Base-by-base conservation (phyloP, 352 stramenopile species). In the Phytopythium oedochilum region DNA sequence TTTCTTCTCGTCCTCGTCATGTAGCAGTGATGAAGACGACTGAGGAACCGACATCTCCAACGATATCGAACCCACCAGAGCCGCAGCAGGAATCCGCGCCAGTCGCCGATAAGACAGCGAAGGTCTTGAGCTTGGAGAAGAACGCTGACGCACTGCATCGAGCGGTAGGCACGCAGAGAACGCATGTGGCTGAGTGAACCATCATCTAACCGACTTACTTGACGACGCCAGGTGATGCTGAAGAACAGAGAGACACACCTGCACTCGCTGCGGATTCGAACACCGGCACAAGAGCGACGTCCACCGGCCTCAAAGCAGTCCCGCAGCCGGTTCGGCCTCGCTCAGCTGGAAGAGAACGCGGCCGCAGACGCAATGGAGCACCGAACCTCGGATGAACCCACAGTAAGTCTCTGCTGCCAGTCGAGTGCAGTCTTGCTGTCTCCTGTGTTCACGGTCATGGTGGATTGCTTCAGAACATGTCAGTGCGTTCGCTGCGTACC, bases 281-380 rank as follows among this genome's bases (percentile, higher is more conserved):
- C 57, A 35, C 61, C 57, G 23, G 57, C 57, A 11, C 60, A 65
- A 32, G 61, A 60, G 18, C 63, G 63, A 22, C 54, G 48, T 22
- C 35, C 22, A 17, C 32, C 35, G 14, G 10, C 35, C 5, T 46
- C 32, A 9, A 55, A 55, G 34, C 49, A 55, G 25, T 44, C 35
- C 14, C 32, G 25, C 8, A 46, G 29, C 10, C 49, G 32, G 15
- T 46, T 46, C 49, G 36, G n/a, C 34, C 35, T 55, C 10, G 36
- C 22, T 2, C n/a, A 46, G 34, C 22, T 55, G 26, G 32, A 55
- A 10, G 49, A 55, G 23, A 17, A 26, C 8, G 18, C 45, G n/a
- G 8, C n/a, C 9, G 34, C 47, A 22, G 47, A 53, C n/a, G 12
- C 22, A 2, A 26, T 42, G 47, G 47, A 42, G n/a, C 31, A 40